Evolutionary conservation across 192 early-diverging fungal genomes (phyloP).

Genomic region (Entomortierella lignicola): DNA sequence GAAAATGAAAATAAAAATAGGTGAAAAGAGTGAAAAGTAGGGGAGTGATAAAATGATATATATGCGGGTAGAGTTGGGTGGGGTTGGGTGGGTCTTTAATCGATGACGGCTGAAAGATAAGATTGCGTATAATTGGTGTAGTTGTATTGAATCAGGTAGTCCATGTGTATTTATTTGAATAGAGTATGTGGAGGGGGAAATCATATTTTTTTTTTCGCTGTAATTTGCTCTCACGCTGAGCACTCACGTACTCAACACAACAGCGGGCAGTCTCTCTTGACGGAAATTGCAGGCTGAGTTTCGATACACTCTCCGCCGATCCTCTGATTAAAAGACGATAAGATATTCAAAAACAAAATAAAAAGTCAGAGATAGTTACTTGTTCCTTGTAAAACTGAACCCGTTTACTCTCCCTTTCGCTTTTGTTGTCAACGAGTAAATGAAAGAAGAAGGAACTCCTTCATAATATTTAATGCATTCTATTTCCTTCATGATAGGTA

Average conservation of each 20-base stretch:
- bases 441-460: no score
- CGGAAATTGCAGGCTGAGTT: slow-evolving; percentile 3
- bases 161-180: neutral
- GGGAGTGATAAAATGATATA: neutral
- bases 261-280: neutral
- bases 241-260: neutral
- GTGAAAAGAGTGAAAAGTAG: neutral
- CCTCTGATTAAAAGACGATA: neutral
- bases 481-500: no score
- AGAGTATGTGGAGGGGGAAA: neutral
- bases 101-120: neutral
- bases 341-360: no score
- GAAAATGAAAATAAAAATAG: slow-evolving; percentile 6
- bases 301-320: slow-evolving; percentile 1
- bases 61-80: slow-evolving; percentile 6
- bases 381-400: no score
- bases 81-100: slow-evolving; percentile 7
- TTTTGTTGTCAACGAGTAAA: no score
- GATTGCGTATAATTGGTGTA: no score
- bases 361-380: no score
- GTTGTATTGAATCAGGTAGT: no score
- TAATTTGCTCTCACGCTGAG: neutral
- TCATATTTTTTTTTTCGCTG: neutral
- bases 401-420: no score
- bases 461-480: no score